A percentile compares a stretch with the other conserved stretches of the same genome.
phyloP scores from a whole-genome alignment of 2,329 filamentous ascomycete genomes.

The Calcarisporium arbuscula region DNA sequence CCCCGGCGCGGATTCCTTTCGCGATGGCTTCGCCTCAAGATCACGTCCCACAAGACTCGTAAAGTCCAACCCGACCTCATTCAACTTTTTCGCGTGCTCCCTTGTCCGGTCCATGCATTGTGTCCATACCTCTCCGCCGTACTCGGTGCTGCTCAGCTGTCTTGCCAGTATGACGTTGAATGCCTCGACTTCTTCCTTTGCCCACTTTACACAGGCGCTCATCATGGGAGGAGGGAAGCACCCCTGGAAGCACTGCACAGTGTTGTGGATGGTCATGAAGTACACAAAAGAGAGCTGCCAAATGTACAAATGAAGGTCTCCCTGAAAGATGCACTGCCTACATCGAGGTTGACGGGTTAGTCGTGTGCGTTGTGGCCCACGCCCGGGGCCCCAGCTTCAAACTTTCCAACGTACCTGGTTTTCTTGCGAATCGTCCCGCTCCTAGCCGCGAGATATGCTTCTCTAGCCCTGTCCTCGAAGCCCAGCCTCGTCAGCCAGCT shows the following conservation, averaged over 20 bases:
- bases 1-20: conserved; percentile 8
- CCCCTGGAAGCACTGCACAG: conserved; percentile 77
- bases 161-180: conserved; percentile 80
- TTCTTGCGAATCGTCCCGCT: conserved; percentile 73
- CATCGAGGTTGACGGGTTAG: too few relatives aligned
- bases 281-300: conserved; percentile 94
- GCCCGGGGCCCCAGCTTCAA: not conserved
- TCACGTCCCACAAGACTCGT: conserved; percentile 68
- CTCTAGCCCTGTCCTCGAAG: conserved; percentile 82
- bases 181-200: conserved; percentile 86
- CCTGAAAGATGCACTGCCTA: conserved; percentile 92
- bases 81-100: conserved; percentile 72
- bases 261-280: conserved; percentile 91
- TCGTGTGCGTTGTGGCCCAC: too few relatives aligned
- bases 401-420: conserved; percentile 55
- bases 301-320: conserved; percentile 86
- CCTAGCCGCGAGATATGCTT: conserved; percentile 77
- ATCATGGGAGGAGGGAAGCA: conserved; percentile 85
- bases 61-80: conserved; percentile 87
- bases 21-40: conserved; percentile 23
- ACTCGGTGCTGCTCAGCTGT: conserved; percentile 81
- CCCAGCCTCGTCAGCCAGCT: conserved; percentile 80
- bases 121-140: conserved; percentile 68
- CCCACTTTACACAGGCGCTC: conserved; percentile 95
- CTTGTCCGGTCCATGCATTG: conserved; percentile 78